These are phyloP conservation scores for Monoraphidium neglectum DNA, from an alignment of 139 green algal genomes.

Conservation along the genomic window DNA sequence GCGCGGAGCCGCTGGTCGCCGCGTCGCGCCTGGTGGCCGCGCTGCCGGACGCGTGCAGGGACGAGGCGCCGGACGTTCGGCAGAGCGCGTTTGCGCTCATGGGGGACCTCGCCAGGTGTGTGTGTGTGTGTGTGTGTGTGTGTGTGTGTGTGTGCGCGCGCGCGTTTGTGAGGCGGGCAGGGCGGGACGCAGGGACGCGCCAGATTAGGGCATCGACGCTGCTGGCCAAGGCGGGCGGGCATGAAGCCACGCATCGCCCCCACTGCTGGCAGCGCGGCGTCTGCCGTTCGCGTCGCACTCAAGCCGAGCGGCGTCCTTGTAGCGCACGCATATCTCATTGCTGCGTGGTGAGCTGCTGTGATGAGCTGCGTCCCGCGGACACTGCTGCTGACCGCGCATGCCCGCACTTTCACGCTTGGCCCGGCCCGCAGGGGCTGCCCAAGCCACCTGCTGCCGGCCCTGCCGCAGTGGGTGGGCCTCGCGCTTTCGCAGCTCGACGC, in stretches of 20 bases:
- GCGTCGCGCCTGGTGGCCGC: neutral
- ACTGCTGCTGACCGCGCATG: too few relatives aligned
- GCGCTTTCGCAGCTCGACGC: conserved; percentile 31
- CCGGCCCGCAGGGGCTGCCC: conserved; percentile 41
- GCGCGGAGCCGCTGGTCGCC: conserved; percentile 71
- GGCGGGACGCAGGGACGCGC: too few relatives aligned
- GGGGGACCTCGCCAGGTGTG: conserved; percentile 82
- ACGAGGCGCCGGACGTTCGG: conserved; percentile 58
- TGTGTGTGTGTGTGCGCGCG: too few relatives aligned
- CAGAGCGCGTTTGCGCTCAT: conserved; percentile 94
- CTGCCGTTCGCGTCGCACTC: neutral
- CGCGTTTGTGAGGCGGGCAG: too few relatives aligned
- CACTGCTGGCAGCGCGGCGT: neutral
- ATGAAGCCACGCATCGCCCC: too few relatives aligned
- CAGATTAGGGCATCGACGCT: too few relatives aligned
- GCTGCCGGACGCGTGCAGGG: conserved; percentile 23
- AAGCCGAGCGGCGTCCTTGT: neutral
- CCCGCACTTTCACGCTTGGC: neutral
- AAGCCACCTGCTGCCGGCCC: conserved; percentile 54
- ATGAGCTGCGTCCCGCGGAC: neutral
- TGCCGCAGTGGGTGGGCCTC: conserved; percentile 44
- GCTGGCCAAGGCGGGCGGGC: too few relatives aligned
- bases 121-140: neutral
- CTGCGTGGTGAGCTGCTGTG: neutral
- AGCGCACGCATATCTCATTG: neutral